A percentile compares a stretch with the other conserved stretches of the same genome.
Evolutionary conservation across 148 eudicot genomes (phyloP).

Genomic region (Fagopyrum homotropicum): DNA sequence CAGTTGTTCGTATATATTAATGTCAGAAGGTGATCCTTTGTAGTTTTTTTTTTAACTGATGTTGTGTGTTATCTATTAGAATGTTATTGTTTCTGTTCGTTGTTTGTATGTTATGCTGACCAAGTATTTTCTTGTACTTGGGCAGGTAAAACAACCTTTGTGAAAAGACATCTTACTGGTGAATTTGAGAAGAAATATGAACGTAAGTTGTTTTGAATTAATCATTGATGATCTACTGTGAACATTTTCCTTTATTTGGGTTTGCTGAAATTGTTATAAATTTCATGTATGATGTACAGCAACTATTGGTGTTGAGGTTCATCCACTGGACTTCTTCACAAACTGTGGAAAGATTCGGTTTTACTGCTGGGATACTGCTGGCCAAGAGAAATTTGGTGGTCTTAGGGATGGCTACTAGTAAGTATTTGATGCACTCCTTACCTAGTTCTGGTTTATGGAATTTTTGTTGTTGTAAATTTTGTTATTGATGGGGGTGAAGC

Average conservation of each 20-base stretch:
- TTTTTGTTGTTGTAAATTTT: background rate
- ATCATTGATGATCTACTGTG: background rate
- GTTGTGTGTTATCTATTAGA: no score
- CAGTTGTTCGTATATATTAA: no score
- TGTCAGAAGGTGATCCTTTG: no score
- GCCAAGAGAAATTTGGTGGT: slow-evolving; percentile 72
- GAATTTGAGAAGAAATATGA: slow-evolving; percentile 74
- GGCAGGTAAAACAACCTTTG: slow-evolving; percentile 62
- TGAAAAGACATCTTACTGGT: slow-evolving; percentile 61
- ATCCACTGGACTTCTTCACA: slow-evolving; percentile 56
- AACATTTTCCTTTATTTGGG: background rate
- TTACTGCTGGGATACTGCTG: slow-evolving; percentile 79
- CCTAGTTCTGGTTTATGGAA: background rate
- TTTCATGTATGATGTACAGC: no score
- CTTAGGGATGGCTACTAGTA: slow-evolving; percentile 68
- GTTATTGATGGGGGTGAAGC: no score
- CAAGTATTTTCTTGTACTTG: background rate
- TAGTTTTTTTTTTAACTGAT: background rate
- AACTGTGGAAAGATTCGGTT: slow-evolving; percentile 55
- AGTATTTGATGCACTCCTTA: slow-evolving; percentile 12
- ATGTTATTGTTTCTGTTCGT: background rate
- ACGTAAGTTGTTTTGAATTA: slow-evolving; percentile 31
- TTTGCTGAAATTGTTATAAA: no score
- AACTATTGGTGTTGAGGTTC: slow-evolving; percentile 76
- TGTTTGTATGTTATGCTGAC: background rate